Conservation (phyloP, 1,284 basidiomycete genomes). For the Heterobasidion parviporum region DNA sequence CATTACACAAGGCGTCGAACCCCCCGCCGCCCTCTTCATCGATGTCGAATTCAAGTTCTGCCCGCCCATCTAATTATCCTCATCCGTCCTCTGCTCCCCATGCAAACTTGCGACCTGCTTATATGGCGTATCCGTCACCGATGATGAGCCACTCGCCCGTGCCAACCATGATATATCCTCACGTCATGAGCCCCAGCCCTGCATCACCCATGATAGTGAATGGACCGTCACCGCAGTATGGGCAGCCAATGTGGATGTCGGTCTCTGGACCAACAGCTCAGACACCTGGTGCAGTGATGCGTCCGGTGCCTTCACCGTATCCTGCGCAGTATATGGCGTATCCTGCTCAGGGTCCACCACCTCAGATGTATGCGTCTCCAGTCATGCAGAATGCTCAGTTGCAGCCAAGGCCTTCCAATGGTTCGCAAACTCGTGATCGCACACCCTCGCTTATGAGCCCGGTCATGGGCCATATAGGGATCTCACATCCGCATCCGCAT, state of each 20-base stretch:
- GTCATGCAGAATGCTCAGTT: constrained; percentile 32
- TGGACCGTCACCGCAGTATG: constrained; percentile 50
- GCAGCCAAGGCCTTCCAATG: constrained; percentile 32
- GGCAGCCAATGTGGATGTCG: constrained; percentile 60
- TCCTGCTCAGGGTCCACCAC: constrained; percentile 38
- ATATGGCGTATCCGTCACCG: constrained; percentile 51
- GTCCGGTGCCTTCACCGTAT: constrained; percentile 55
- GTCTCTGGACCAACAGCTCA: constrained; percentile 24
- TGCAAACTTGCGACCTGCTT: constrained; percentile 41
- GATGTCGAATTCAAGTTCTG: constrained; percentile 31
- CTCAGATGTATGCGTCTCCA: constrained; percentile 37
- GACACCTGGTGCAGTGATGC: constrained; percentile 42
- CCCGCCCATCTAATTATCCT: constrained; percentile 22
- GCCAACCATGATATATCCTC: constrained; percentile 53
- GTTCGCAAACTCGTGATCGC: constrained; percentile 36
- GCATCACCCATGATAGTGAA: constrained; percentile 46
- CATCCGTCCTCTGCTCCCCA: constrained; percentile 27
- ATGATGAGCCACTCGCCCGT: constrained; percentile 63
- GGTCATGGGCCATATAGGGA: constrained; percentile 43
- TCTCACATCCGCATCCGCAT: neutral
- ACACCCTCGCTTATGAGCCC: constrained; percentile 55
- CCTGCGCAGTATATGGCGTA: constrained; percentile 56
- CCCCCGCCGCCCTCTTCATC: constrained; percentile 25
- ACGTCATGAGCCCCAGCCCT: constrained; percentile 49
- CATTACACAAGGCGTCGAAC: constrained; percentile 31